phyloP scores from a whole-genome alignment of 2,329 filamentous ascomycete genomes.

The Camillea tinctor region DNA sequence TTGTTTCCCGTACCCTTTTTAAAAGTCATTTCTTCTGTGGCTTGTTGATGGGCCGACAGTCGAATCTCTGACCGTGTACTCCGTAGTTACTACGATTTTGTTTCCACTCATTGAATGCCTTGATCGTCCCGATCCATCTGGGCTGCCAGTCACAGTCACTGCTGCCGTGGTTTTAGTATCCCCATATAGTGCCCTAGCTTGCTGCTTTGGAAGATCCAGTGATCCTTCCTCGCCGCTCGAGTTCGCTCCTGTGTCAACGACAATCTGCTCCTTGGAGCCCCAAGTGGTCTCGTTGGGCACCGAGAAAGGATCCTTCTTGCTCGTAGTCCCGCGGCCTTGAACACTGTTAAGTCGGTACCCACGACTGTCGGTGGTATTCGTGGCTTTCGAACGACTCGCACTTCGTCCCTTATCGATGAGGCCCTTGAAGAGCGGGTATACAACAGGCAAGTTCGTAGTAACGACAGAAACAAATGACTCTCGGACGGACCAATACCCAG shows the following conservation, averaged over 20 bases:
- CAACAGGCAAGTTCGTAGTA: slow-evolving; percentile 40
- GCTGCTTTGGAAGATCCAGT: slow-evolving; percentile 8
- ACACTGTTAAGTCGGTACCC: slow-evolving; percentile 17
- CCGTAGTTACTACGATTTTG: slow-evolving; percentile 19
- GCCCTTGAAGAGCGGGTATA: slow-evolving; percentile 35
- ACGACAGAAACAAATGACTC: slow-evolving; percentile 41
- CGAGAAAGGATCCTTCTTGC: slow-evolving; percentile 2
- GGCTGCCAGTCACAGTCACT: not conserved
- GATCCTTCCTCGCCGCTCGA: slow-evolving; percentile 7
- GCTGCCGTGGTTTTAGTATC: not conserved
- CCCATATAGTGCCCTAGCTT: not conserved
- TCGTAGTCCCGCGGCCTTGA: slow-evolving; percentile 1
- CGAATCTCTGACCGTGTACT: slow-evolving; percentile 13
- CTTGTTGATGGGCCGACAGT: not conserved
- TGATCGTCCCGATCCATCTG: not conserved
- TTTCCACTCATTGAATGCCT: not conserved
- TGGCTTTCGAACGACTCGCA: slow-evolving; percentile 4
- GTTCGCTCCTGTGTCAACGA: not conserved
- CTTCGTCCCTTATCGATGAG: slow-evolving; percentile 23
- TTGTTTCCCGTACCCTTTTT: not conserved
- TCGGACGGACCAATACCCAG: slow-evolving; percentile 39
- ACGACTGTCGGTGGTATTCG: slow-evolving; percentile 2
- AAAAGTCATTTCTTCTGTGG: not conserved
- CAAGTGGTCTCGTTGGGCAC: slow-evolving; percentile 8
- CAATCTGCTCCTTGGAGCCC: slow-evolving; percentile 22